These are phyloP conservation scores for Gnomoniopsis sp. DNA, from an alignment of 2,329 filamentous ascomycete genomes.

Conservation along the genomic window DNA sequence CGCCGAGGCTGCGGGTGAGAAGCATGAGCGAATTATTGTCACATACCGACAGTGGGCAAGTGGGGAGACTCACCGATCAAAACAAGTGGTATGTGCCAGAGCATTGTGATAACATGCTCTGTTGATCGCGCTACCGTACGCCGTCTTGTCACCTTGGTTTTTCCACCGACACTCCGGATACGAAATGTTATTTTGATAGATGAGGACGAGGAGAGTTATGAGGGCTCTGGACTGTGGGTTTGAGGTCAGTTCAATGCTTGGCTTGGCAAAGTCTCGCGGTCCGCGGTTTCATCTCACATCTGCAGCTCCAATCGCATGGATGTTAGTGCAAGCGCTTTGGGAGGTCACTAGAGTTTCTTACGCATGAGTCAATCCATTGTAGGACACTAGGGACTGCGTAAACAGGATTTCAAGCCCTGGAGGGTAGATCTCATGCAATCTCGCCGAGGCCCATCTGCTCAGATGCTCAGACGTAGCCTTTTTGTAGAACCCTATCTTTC, in stretches of 20 bases:
- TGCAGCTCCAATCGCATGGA: background rate
- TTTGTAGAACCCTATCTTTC: too few species aligned
- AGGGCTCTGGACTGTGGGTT: too few species aligned
- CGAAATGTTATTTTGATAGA: too few species aligned
- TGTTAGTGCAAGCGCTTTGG: background rate
- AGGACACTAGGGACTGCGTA: background rate
- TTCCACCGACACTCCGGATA: background rate
- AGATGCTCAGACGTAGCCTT: too few species aligned
- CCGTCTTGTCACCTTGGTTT: background rate
- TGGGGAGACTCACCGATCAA: background rate
- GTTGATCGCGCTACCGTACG: background rate
- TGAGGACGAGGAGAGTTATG: too few species aligned
- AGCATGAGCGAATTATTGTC: background rate
- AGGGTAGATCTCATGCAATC: too few species aligned
- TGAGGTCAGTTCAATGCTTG: background rate
- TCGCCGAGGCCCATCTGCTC: too few species aligned
- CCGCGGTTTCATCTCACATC: background rate
- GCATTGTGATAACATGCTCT: background rate
- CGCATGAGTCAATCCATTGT: background rate
- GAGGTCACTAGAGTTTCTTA: background rate
- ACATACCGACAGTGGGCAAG: too few species aligned
- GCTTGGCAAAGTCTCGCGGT: background rate
- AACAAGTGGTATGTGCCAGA: background rate
- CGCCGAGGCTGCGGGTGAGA: background rate
- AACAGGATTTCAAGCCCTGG: background rate